Evolutionary conservation across 2,329 filamentous ascomycete species (phyloP), one percentile per base, ranked within the genome.

Genomic region (Ophiobolus disseminans): DNA sequence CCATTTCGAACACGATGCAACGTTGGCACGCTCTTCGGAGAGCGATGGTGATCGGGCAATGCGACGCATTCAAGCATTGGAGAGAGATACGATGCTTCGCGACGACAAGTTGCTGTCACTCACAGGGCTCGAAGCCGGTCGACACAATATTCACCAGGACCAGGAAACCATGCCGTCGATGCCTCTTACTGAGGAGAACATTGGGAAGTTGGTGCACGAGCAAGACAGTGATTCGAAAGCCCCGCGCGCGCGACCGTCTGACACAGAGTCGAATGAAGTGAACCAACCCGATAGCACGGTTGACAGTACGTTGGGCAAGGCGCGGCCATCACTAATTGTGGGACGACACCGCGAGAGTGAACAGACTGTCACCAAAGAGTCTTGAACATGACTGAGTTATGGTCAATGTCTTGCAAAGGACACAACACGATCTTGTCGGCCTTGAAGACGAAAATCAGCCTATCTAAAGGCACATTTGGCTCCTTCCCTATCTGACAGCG

Each of bases 71-170:
- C 69, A 77, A 13, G 77, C 79, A 6, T 81, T 83, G 63, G 82
- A 84, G 57, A 80, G 80, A 63, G 82, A 82, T 3, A 78, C 77
- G 20, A 69, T 73, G 39, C 65, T 84, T 4, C 73, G 82, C 13
- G 80, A 85, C 57, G 78, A 82, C 49, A 83, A 82, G 57, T 65
- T 85, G 14, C 72, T 84, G 13, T 75, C 75, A n/a, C 72, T 76
- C 16, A 77, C 74, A 25, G 75, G 76, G 16, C 72, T 74, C 13
- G 56, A 66, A 35, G 47, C 62, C 25, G 53, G 66, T 40, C 60
- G 53, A 30, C 61, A 62, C 38, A 47, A 55, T 26, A 60, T 42
- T 14, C 49, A 57, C 34, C 58, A 67, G 34, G 60, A 56, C 40
- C 35, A 26, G 6, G 48, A 58, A 10, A 49, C 40, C 11, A 59